A percentile compares a stretch with the other conserved stretches of the same genome.
Conservation (phyloP, 768 basidiomycete genomes). For the Hericium alpestre region DNA sequence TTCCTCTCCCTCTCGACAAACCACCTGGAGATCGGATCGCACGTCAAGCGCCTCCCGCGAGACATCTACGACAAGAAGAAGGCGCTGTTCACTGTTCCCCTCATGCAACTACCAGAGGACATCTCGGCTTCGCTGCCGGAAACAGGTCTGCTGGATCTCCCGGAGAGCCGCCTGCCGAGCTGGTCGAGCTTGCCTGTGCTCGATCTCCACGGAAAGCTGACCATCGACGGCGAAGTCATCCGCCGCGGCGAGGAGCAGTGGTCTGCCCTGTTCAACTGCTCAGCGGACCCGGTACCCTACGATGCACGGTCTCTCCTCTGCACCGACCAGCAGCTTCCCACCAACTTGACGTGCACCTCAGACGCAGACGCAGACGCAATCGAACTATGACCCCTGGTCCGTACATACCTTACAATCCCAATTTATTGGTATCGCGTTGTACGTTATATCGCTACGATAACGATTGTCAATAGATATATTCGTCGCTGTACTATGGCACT, state of each 20-base stretch:
- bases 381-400: background rate
- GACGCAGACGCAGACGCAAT: background rate
- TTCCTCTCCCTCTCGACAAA: constrained; percentile 81
- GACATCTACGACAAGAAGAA: constrained; percentile 43
- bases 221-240: constrained; percentile 24
- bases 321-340: background rate
- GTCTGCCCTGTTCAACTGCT: background rate
- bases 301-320: background rate
- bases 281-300: background rate
- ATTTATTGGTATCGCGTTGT: background rate
- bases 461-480: background rate
- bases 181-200: constrained; percentile 54
- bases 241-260: constrained; percentile 20
- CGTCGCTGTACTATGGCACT: background rate
- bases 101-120: constrained; percentile 41
- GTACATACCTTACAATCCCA: background rate
- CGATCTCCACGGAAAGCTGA: constrained; percentile 35
- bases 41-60: constrained; percentile 50
- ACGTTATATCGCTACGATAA: background rate
- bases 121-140: constrained; percentile 13
- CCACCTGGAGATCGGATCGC: constrained; percentile 76
- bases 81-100: constrained; percentile 54
- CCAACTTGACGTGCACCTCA: background rate
- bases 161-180: constrained; percentile 37
- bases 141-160: constrained; percentile 48